phyloP scores from a whole-genome alignment of 2,329 filamentous ascomycete genomes.

The Hirsutella minnesotensis region DNA sequence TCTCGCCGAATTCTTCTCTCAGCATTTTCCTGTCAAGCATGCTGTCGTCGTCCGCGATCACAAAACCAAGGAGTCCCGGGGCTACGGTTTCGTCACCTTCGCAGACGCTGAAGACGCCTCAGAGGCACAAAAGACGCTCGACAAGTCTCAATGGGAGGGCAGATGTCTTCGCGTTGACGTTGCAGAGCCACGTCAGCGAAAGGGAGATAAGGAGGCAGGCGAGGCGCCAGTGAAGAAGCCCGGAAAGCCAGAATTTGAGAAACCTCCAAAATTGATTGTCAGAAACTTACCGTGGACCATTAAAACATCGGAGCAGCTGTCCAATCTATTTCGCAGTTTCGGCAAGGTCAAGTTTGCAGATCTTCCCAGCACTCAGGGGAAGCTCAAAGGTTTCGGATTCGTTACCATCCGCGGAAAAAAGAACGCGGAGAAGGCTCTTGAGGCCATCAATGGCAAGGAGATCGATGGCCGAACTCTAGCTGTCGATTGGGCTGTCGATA shows the following conservation, averaged over 20 bases:
- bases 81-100: conserved; percentile 95
- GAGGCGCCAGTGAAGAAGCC: conserved; percentile 33
- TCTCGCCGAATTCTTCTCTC: conserved; percentile 81
- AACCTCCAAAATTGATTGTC: conserved; percentile 69
- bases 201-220: conserved; percentile 32
- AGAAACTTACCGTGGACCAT: conserved; percentile 95
- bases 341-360: conserved; percentile 85
- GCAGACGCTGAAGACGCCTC: conserved; percentile 85
- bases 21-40: conserved; percentile 90
- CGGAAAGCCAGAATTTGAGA: conserved; percentile 46
- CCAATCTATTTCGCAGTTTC: conserved; percentile 69
- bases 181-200: conserved; percentile 72
- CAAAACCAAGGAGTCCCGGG: conserved; percentile 74
- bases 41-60: conserved; percentile 85
- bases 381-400: conserved; percentile 83
- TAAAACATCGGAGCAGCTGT: conserved; percentile 72
- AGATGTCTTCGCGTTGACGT: conserved; percentile 77
- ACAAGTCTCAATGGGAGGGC: conserved; percentile 67
- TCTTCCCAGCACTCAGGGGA: conserved; percentile 66
- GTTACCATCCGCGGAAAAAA: conserved; percentile 77
- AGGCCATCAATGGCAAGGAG: conserved; percentile 76
- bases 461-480: conserved; percentile 81
- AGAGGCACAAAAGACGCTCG: conserved; percentile 67
- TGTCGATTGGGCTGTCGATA: conserved; percentile 95
- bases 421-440: conserved; percentile 83